These are phyloP conservation scores for Diplosphaera chodatii DNA, from an alignment of 139 green algal species.

Conservation along the genomic window DNA sequence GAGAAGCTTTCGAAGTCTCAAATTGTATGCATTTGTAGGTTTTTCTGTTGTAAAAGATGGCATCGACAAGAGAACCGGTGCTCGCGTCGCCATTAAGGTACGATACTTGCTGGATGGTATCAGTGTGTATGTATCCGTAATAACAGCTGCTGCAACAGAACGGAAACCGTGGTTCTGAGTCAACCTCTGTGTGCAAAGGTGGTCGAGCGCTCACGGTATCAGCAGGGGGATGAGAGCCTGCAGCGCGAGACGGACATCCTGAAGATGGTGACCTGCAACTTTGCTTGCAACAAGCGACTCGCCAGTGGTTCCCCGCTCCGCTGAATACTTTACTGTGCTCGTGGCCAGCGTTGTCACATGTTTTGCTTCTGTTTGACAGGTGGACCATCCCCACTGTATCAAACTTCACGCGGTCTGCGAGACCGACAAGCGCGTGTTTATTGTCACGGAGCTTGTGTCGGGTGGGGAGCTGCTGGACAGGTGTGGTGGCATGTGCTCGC, in stretches of 20 bases:
- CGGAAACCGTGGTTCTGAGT: not conserved
- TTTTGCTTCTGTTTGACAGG: not conserved
- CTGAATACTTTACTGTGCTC: too few relatives aligned
- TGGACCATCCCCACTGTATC: slow-evolving; percentile 69
- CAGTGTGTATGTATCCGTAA: too few relatives aligned
- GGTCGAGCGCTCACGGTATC: slow-evolving; percentile 67
- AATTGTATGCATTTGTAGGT: slow-evolving; percentile 28
- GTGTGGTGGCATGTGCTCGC: too few relatives aligned
- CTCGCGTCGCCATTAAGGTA: slow-evolving; percentile 71
- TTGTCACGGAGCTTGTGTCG: slow-evolving; percentile 74
- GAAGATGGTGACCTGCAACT: slow-evolving; percentile 37
- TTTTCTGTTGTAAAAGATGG: slow-evolving; percentile 75
- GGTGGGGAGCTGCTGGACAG: slow-evolving; percentile 73
- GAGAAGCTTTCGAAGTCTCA: too few relatives aligned
- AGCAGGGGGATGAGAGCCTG: slow-evolving; percentile 62
- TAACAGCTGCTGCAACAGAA: too few relatives aligned
- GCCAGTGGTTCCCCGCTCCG: too few relatives aligned
- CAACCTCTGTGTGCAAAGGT: slow-evolving; percentile 32
- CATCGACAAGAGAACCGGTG: slow-evolving; percentile 51
- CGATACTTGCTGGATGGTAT: not conserved
- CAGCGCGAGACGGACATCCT: slow-evolving; percentile 68
- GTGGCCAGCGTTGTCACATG: too few relatives aligned
- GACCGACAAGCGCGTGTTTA: slow-evolving; percentile 64
- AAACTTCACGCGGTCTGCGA: slow-evolving; percentile 70
- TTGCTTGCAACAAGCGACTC: too few relatives aligned